phyloP scores from a whole-genome alignment of 306 rosid genomes.

The Rosa lucieae region DNA sequence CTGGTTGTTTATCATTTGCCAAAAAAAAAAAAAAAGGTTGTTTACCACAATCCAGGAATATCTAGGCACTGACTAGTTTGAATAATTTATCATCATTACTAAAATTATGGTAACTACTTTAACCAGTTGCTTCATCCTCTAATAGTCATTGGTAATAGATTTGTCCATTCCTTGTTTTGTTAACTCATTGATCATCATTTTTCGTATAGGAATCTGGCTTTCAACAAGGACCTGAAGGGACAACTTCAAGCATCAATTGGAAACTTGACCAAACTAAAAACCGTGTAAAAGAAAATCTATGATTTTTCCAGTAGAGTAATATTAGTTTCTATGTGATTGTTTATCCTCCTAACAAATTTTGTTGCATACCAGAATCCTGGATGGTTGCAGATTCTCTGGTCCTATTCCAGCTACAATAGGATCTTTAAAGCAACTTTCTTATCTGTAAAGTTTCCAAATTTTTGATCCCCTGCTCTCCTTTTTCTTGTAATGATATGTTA shows the following conservation, averaged over 20 bases:
- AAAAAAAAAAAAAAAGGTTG: too few species aligned
- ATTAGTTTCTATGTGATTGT: not conserved
- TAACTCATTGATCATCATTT: not conserved
- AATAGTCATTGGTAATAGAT: not conserved
- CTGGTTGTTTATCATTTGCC: too few species aligned
- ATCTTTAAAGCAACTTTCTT: constrained; percentile 42
- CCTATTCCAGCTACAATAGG: constrained; percentile 63
- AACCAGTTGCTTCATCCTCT: not conserved
- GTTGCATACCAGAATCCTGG: constrained; percentile 43
- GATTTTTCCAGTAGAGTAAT: not conserved
- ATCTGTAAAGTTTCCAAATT: constrained; percentile 35
- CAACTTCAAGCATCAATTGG: constrained; percentile 38
- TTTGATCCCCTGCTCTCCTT: too few species aligned
- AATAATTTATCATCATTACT: not conserved
- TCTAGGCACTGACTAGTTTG: not conserved
- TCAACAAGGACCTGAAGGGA: constrained; percentile 42
- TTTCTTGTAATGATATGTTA: not conserved
- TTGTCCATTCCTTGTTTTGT: not conserved
- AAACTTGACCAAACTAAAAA: constrained; percentile 23
- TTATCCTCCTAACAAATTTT: not conserved
- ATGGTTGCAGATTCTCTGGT: constrained; percentile 62
- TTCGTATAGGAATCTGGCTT: constrained; percentile 46
- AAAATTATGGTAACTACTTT: not conserved
- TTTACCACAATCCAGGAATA: not conserved
- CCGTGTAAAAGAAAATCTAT: constrained; percentile 20